phyloP scores from a whole-genome alignment of 441 rosid genomes.

The Populus trichocarpa region DNA sequence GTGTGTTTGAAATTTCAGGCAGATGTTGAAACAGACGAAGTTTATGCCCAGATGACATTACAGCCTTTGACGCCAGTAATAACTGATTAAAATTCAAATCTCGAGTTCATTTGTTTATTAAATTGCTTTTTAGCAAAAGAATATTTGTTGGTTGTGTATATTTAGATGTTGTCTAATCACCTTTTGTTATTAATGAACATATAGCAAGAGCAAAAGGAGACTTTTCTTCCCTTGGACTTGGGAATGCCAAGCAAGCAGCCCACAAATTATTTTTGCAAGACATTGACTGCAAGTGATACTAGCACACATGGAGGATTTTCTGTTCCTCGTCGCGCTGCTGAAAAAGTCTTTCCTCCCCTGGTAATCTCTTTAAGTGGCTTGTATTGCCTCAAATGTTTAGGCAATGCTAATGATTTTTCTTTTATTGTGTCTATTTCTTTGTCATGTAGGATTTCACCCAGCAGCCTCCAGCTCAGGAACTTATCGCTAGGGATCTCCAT shows the following conservation, averaged over 20 bases:
- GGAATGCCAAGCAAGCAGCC: constrained; percentile 54
- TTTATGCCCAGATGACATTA: constrained; percentile 97
- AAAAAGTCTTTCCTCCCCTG: constrained; percentile 98
- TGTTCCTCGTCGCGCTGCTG: constrained; percentile 98
- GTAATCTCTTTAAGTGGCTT: constrained; percentile 32
- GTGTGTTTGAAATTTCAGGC: constrained; percentile 54
- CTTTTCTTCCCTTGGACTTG: constrained; percentile 78
- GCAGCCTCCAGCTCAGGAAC: constrained; percentile 98
- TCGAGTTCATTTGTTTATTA: neutral
- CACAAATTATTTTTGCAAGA: constrained; percentile 57
- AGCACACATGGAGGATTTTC: constrained; percentile 99
- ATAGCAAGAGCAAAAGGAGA: constrained; percentile 95
- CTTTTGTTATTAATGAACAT: neutral
- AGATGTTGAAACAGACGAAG: constrained; percentile 96
- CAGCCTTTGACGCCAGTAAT: constrained; percentile 82
- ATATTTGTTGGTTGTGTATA: neutral
- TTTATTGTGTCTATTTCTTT: neutral
- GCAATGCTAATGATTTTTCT: neutral
- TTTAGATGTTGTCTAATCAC: neutral
- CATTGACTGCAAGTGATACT: too few species aligned
- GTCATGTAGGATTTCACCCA: constrained; percentile 71
- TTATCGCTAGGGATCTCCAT: constrained; percentile 95
- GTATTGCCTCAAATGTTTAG: constrained; percentile 5
- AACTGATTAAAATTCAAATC: neutral
- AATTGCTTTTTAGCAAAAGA: neutral